Base-by-base conservation (phyloP, 768 basidiomycete genomes). In the Tricholomella constricta region DNA sequence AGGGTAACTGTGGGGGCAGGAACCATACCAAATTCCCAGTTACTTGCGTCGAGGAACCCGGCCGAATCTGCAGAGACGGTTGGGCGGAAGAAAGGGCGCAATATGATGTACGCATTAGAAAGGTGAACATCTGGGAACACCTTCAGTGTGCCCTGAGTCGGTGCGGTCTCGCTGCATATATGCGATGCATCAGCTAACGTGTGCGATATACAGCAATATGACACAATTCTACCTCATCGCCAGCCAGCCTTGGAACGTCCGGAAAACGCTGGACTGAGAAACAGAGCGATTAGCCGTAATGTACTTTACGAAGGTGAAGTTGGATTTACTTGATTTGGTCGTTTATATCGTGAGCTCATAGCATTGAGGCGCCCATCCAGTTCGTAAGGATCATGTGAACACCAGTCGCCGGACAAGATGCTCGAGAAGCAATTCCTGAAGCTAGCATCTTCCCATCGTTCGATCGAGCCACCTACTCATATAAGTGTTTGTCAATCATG, bases 191-290 rank as follows among this genome's bases (percentile, higher is more conserved):
- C 9, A 27, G 11, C 19, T 23, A 11, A 42, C 19, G 5, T 2
- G 23, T 40, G 19, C 8, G 12, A 19, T 14, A 6, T 1, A 2
- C n/a, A 45, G 3, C 38, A 44, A 22, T 9, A 15, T 55, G 47
- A 15, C 52, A 32, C 3, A 48, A 51, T 62, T 3, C 3, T 40
- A 86, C 84, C 82, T 85, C 74, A 87, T 73, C 1, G 86, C 77
- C 12, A 88, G 65, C 89, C 88, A 91, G n/a, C 88, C 88, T 60
- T 90, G 89, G 72, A 85, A 91, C 2, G 84, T 82, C 46, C 81
- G 72, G 62, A 84, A 82, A 6, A 82, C 73, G 51, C 66, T 80
- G 20, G 78, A 75, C 67, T 79, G 54, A 2, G 34, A 38, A 32
- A 17, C 55, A 38, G 23, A 42, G 47, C 54, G 59, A 20, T 48